Evolutionary conservation across 2,329 filamentous ascomycete species (phyloP), one percentile per base, ranked within the genome.

Genomic region (Coniella vitis): DNA sequence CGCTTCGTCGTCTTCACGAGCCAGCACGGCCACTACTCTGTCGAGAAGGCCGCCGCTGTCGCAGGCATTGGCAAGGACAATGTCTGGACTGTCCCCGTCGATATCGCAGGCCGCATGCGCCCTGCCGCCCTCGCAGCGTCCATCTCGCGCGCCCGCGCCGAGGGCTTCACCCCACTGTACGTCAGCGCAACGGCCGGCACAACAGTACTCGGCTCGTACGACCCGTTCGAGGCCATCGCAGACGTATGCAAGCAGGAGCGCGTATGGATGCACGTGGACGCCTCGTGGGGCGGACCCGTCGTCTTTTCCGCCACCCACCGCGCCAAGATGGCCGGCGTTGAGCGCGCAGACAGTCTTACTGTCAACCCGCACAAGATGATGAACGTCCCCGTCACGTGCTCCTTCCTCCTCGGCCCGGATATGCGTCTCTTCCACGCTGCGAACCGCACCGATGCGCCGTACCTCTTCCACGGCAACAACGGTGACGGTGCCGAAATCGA

Each of bases 311-410:
- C 73, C n/a, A 69, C 69, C 49, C 83, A 86, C 38, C 71, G 70
- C 39, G 61, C 63, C 54, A 58, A 69, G 47, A 70, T 97, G 9
- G 65, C 70, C 1, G 91, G 91, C 13, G 72, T 78, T 2, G 75
- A 90, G 38, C 74, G 84, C 36, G 93, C 90, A 9, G 78, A 96
- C 66, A 88, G 83, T 13, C 72, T 97, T 35, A 88, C 90, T 2
- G 79, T 95, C 47, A 97, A 95, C 66, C 90, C 93, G 49, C 93
- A 98, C 70, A 97, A 97, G 70, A 97, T 97, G 93, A 78, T 97
- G 62, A 88, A 88, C 51, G 87, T 89, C 3, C 91, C 93, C 0
- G 71, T 94, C 36, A 95, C 90, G 0, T 97, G 90, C 69, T 90
- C 86, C 0, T 96, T 95, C 70, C 76, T 98, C 4, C 76, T 98